These are phyloP conservation scores for Lanmaoa rubissima DNA, from an alignment of 768 basidiomycete genomes.

Conservation along the genomic window DNA sequence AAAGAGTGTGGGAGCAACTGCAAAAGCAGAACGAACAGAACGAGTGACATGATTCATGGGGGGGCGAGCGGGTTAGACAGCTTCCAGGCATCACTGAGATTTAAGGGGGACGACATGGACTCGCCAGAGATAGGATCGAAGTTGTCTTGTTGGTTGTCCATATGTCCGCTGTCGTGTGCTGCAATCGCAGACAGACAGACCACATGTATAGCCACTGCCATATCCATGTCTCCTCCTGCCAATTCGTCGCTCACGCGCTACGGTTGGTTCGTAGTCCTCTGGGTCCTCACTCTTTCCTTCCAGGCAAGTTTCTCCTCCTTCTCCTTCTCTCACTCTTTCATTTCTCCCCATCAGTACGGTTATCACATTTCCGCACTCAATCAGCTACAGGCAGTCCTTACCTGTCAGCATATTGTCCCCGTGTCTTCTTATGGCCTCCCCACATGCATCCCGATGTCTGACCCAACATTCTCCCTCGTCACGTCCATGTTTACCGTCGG, in stretches of 20 bases:
- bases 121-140: background rate
- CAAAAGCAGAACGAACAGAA: background rate
- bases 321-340: background rate
- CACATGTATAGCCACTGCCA: background rate
- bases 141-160: no score
- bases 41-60: slow-evolving; percentile 3
- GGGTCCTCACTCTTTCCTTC: slow-evolving; percentile 66
- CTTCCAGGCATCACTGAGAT: background rate
- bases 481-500: slow-evolving; percentile 88
- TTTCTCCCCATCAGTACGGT: slow-evolving; percentile 57
- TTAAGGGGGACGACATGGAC: background rate
- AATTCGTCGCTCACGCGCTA: slow-evolving; percentile 50
- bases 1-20: background rate
- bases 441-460: slow-evolving; percentile 77
- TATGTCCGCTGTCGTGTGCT: background rate
- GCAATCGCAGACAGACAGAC: background rate
- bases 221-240: slow-evolving; percentile 11
- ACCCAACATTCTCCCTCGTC: slow-evolving; percentile 74
- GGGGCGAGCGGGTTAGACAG: background rate
- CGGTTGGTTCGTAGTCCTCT: slow-evolving; percentile 64
- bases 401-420: slow-evolving; percentile 48
- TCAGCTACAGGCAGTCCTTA: slow-evolving; percentile 77
- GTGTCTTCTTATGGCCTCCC: slow-evolving; percentile 45
- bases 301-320: slow-evolving; percentile 31
- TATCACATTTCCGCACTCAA: slow-evolving; percentile 92